Percentiles rank a stretch among this genome's conserved stretches.
Evolutionary conservation across 2,329 filamentous ascomycete species (phyloP).

Genomic region (Penicillium sp.): DNA sequence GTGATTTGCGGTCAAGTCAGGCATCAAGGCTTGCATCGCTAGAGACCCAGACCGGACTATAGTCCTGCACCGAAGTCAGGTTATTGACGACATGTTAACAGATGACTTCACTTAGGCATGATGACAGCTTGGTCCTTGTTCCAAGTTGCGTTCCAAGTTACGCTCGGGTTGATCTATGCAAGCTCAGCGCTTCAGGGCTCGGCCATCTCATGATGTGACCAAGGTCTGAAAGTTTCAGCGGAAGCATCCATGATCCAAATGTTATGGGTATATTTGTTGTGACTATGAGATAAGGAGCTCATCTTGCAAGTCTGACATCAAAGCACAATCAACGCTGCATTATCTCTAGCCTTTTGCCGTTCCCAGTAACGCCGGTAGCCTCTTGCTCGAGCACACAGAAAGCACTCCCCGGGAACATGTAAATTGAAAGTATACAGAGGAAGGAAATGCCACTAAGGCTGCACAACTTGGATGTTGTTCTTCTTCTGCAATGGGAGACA

Average conservation of each 20-base stretch:
- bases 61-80: not conserved
- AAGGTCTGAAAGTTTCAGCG: not conserved
- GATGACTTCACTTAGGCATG: not conserved
- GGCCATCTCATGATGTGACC: not conserved
- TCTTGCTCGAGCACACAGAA: constrained; percentile 7
- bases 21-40: constrained; percentile 6
- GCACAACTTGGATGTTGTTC: constrained; percentile 51
- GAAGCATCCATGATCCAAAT: not conserved
- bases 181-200: not conserved
- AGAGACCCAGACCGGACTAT: not conserved
- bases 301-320: constrained; percentile 6
- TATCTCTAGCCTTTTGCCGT: constrained; percentile 22
- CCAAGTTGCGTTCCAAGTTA: not conserved
- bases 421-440: constrained; percentile 12
- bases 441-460: constrained; percentile 33
- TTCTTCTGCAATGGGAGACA: constrained; percentile 41
- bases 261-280: constrained; percentile 2
- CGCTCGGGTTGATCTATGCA: not conserved
- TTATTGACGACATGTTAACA: not conserved
- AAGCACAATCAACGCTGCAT: constrained; percentile 19
- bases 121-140: not conserved
- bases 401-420: constrained; percentile 3
- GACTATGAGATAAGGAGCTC: constrained; percentile 1
- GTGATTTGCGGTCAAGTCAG: constrained; percentile 1
- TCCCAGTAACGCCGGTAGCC: constrained; percentile 21